These are phyloP conservation scores for Fusarium acutatum DNA, from an alignment of 2,329 filamentous ascomycete species.

Conservation along the genomic window DNA sequence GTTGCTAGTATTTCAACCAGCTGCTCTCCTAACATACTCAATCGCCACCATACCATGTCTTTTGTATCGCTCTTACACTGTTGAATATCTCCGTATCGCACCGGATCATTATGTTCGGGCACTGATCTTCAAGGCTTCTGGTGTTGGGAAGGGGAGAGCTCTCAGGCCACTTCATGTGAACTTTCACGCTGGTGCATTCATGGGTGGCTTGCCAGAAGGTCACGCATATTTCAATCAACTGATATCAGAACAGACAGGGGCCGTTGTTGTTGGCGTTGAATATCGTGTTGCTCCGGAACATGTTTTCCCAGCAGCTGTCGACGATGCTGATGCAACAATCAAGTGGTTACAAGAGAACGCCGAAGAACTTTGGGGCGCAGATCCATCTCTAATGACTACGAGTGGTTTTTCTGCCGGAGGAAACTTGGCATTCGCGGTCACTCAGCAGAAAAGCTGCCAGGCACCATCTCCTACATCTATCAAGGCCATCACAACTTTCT, in stretches of 20 bases:
- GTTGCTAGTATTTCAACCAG: slow-evolving; percentile 53
- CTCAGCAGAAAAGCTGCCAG: slow-evolving; percentile 38
- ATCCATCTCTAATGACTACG: slow-evolving; percentile 52
- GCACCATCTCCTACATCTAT: slow-evolving; percentile 37
- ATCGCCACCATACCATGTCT: slow-evolving; percentile 49
- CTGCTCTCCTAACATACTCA: slow-evolving; percentile 49
- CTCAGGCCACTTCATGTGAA: slow-evolving; percentile 54
- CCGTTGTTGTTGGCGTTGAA: slow-evolving; percentile 58
- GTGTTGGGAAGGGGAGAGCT: slow-evolving; percentile 19
- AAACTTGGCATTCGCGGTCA: slow-evolving; percentile 51
- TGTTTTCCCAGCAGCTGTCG: slow-evolving; percentile 56
- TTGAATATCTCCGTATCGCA: slow-evolving; percentile 46
- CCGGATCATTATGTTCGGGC: slow-evolving; percentile 41
- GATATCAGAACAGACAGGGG: slow-evolving; percentile 50
- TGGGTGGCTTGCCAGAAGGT: slow-evolving; percentile 54
- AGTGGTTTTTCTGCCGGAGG: slow-evolving; percentile 56
- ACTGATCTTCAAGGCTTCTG: slow-evolving; percentile 47
- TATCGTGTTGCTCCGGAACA: slow-evolving; percentile 62
- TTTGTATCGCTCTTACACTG: slow-evolving; percentile 47
- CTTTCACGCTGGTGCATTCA: slow-evolving; percentile 54
- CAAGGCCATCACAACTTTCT: slow-evolving; percentile 53
- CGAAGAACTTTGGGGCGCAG: slow-evolving; percentile 46
- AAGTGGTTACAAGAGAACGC: slow-evolving; percentile 52
- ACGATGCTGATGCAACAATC: slow-evolving; percentile 57
- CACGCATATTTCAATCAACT: slow-evolving; percentile 46